Base-by-base conservation (phyloP, 805 yeast species). In the Ogataea corticis region DNA sequence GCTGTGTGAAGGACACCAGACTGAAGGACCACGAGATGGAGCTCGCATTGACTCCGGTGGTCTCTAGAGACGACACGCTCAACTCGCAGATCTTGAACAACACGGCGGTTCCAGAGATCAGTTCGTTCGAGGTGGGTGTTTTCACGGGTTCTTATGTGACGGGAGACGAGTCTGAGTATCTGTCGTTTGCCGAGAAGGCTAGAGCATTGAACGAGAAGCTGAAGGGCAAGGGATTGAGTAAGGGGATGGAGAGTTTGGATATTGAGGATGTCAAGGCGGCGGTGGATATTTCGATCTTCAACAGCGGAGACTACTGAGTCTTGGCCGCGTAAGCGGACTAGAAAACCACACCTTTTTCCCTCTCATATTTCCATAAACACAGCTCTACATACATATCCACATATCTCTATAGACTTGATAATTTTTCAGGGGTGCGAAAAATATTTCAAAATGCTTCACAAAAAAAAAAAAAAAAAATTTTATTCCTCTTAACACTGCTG, bases 81-180 rank as follows among this genome's bases (percentile, higher is more conserved):
- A 52, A 49, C 33, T 62, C 67, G 7, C 59, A 61, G 40, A 51
- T 58, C 6, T 39, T 60, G 12, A 51, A 45, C 25, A 50, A 50
- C 31, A 45, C 44, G 15, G 56, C 46, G 19, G 19, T 48, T 25
- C 65, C 70, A 12, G 54, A 59, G 13, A 72, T 86, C 48, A 70
- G 73, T 19, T 78, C 83, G 32, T 94, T 90, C 59, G 99, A 94
- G 71, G 91, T 88, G 42, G 99, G 99, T 65, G 99, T 94, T 12
- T 94, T 94, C 68, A 94, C 96, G 10, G 99, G 99, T 39, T 69
- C 82, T 49, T 94, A 94, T 66, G 83, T 92, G 49, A 94, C 99
- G n/a, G 98, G 98, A 43, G 85, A 83, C 36, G 96, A 89, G 66
- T 85, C 86, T 59, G 79, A 79, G 38, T 91, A 92, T 65, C 67